Evolutionary conservation across 208 protist species (phyloP), one percentile per base, ranked within the genome.

Genomic region (Leishmania turanica): DNA sequence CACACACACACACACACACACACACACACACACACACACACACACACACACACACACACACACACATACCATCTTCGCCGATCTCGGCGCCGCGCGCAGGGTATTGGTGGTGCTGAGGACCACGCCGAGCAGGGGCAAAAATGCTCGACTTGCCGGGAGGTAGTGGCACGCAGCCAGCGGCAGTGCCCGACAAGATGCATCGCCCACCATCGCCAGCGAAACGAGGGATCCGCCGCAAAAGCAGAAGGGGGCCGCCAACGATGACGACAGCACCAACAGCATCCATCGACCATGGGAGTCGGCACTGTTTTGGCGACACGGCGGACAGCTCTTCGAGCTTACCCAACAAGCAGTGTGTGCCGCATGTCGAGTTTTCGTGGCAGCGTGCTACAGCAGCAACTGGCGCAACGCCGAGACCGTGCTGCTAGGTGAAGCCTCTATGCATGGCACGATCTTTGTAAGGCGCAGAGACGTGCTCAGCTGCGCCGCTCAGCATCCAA

Each of bases 311-410:
- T 80, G 85, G 0, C 86, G 89, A 4, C 89, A 92, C 66, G 56
- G 37, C 31, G 89, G 84, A 27, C 89, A 95, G 74, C 84, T 83
- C 64, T 95, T 95, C 76, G 88, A 95, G 79, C 87, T 95, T 49
- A 92, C 88, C 40, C 77, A 77, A 2, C 34, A 11, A 49, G 17
- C 91, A 95, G 79, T 92, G 90, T 69, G 4, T 24, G 37, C 49
- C 65, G 0, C 92, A 92, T 79, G 92, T 89, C 72, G 84, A 84
- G 3, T 45, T 72, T 87, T 89, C 70, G 83, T 95, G 49, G 47
- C 88, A 70, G 64, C 68, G 58, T 79, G 54, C 27, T 91, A 88
- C 82, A 56, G 68, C 15, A 68, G 77, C 27, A 88, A 88, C 40
- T 91, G 85, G 86, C 15, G 3, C 19, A 65, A 68, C 9, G 84